Percentiles rank a stretch among this genome's conserved stretches.
Conservation (phyloP, 192 early-diverging fungal species). For the Endogone sp. region DNA sequence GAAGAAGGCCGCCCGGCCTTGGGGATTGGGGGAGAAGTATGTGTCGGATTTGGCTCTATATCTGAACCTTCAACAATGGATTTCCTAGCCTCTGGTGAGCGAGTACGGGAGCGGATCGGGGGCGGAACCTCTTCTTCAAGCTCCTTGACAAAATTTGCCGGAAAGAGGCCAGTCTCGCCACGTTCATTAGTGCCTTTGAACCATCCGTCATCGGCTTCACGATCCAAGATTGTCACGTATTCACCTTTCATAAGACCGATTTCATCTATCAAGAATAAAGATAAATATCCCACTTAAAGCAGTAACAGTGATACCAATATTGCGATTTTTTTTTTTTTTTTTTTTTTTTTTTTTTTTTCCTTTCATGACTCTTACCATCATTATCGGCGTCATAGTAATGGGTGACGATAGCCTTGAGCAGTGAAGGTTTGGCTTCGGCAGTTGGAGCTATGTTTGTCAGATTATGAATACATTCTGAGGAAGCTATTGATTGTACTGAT, state of each 20-base stretch:
- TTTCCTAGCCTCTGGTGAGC: slow-evolving; percentile 19
- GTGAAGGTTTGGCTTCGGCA: slow-evolving; percentile 14
- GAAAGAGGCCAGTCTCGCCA: slow-evolving; percentile 49
- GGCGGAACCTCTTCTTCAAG: slow-evolving; percentile 32
- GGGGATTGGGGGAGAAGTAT: neutral
- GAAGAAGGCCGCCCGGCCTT: neutral
- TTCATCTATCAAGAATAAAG: slow-evolving; percentile 34
- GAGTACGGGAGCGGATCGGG: slow-evolving; percentile 12
- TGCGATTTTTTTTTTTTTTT: no score
- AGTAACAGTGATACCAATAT: no score
- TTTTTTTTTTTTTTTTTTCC: no score
- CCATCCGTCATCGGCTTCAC: slow-evolving; percentile 47
- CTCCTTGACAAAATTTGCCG: slow-evolving; percentile 51
- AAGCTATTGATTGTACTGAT: no score
- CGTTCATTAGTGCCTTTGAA: slow-evolving; percentile 50
- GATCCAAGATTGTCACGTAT: slow-evolving; percentile 39
- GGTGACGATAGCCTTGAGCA: slow-evolving; percentile 39
- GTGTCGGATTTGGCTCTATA: neutral
- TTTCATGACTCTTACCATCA: slow-evolving; percentile 38
- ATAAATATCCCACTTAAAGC: neutral
- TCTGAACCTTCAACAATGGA: neutral
- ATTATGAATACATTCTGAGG: no score
- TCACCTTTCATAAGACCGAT: slow-evolving; percentile 38
- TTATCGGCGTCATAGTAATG: slow-evolving; percentile 43
- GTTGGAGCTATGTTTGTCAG: neutral